Evolutionary conservation across 805 yeast genomes (phyloP).

Genomic region (Tetrapisispora taiwanensis): DNA sequence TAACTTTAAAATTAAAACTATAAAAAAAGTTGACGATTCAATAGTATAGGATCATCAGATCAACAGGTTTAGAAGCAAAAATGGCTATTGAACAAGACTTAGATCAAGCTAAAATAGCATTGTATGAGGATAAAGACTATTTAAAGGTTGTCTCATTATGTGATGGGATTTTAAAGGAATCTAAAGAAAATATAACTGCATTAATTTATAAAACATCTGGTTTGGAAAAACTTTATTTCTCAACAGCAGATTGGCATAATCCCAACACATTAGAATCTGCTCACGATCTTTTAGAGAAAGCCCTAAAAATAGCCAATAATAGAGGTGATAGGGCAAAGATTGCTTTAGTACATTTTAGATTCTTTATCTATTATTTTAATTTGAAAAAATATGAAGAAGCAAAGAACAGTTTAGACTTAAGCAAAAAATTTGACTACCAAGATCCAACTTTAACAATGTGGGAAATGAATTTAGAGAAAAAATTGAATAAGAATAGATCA

Average conservation of each 20-base stretch:
- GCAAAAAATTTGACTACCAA: constrained; percentile 34
- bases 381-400: constrained; percentile 36
- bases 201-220: constrained; percentile 41
- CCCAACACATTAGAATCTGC: constrained; percentile 37
- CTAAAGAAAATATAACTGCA: constrained; percentile 39
- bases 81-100: constrained; percentile 28
- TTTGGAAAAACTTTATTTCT: constrained; percentile 34
- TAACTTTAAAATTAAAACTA: too few relatives aligned
- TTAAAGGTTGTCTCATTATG: constrained; percentile 36
- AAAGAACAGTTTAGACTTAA: constrained; percentile 32
- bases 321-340: constrained; percentile 39
- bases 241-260: constrained; percentile 33
- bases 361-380: constrained; percentile 39
- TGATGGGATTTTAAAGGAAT: constrained; percentile 33
- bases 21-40: too few relatives aligned
- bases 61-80: neutral
- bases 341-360: constrained; percentile 39
- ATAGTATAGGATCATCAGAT: too few relatives aligned
- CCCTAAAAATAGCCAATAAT: constrained; percentile 36
- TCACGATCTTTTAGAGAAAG: constrained; percentile 24
- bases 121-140: constrained; percentile 38
- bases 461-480: constrained; percentile 21
- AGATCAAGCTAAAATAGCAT: constrained; percentile 35
- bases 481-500: constrained; percentile 9
- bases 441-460: constrained; percentile 43